Evolutionary conservation across 2,329 filamentous ascomycete genomes (phyloP), one percentile per base, ranked within the genome.

Genomic region (Scedosporium apiospermum): DNA sequence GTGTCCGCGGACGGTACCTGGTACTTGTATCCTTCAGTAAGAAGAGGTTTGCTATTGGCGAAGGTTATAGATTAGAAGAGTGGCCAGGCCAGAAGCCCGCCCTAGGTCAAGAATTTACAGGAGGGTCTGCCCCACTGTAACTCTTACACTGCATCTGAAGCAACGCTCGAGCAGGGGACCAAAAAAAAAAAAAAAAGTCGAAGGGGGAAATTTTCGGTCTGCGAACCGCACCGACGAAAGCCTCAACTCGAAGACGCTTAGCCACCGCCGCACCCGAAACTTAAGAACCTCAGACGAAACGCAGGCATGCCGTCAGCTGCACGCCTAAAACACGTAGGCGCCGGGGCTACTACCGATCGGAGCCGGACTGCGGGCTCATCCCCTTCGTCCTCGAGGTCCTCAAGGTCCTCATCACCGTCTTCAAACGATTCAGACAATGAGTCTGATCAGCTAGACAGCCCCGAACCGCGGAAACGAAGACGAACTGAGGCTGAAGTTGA

Each of bases 361-460:
- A 6, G 16, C 30, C 27, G 16, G n/a, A 41, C 30, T 55, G 18
- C 5, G 4, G 51, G 23, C 9, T 57, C 60, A 12, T 38, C 60
- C 27, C 30, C n/a, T 14, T 27, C 60, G 16, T 53, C 46, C 27
- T 61, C 60, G 27, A 23, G 38, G 26, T 61, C 60, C n/a, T 16
- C 26, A 21, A 23, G 38, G 26, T 61, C 60, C n/a, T 16, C 26
- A 21, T 61, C 44, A 30, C 7, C 26, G 6, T 53, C 44, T 27
- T 53, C 44, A 1, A 41, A 61, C 41, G 61, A 57, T 53, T 67
- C 67, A 42, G 69, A 71, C 49, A 74, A 62, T 62, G 76, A 78
- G 67, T 84, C 82, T 42, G 81, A 83, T 66, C 78, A 75, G 64
- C 76, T 84, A 51, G 77, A 80, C 71, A 77, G 73, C 67, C 68